Conservation (phyloP, 257 asterid species). For the Capsicum baccatum region DNA sequence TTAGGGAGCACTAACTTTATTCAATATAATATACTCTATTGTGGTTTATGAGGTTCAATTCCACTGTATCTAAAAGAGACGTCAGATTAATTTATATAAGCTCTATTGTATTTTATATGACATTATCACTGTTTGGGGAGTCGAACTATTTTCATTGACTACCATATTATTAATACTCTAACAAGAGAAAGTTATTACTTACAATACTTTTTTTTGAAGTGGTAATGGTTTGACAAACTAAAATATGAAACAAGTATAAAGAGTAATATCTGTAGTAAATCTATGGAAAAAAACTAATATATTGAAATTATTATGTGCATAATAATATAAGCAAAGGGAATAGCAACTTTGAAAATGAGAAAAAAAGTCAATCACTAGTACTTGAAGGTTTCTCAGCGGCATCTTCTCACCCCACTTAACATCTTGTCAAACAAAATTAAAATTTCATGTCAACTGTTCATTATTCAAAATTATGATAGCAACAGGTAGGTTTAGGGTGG, state of each 20-base stretch:
- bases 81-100: background rate
- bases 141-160: background rate
- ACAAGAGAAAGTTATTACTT: background rate
- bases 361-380: background rate
- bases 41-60: slow-evolving; percentile 17
- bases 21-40: background rate
- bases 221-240: background rate
- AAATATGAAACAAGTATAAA: background rate
- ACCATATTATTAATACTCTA: background rate
- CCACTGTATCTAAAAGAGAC: background rate
- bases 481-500: background rate
- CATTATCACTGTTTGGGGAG: background rate
- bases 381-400: background rate
- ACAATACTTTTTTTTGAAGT: background rate
- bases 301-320: background rate
- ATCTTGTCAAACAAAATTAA: background rate
- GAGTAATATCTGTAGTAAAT: background rate
- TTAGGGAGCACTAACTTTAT: background rate
- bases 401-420: background rate
- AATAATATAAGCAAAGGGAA: background rate
- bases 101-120: background rate
- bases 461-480: slow-evolving; percentile 25
- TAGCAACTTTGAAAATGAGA: background rate
- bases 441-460: slow-evolving; percentile 18
- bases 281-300: background rate